Base-by-base conservation (phyloP, 1,284 basidiomycete genomes). In the Trametes versicolor region DNA sequence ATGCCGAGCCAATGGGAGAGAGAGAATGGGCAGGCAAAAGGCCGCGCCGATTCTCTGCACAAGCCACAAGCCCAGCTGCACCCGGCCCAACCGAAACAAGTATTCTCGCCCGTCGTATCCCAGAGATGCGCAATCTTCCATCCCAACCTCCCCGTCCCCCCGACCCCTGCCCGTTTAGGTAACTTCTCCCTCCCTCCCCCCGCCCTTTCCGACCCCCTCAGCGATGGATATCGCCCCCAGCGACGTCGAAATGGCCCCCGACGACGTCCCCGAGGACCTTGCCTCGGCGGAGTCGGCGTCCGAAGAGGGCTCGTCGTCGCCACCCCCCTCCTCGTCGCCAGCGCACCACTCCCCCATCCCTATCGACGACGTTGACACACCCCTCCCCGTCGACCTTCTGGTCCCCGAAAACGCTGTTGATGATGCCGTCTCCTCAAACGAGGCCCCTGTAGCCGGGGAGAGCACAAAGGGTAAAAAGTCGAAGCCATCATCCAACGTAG, bases 1-100 rank as follows among this genome's bases (percentile, higher is more conserved):
- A 74, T 37, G 75, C 75, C 76, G 76, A 64, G 52, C 76, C 75
- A 77, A 77, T 77, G 63, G 73, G 72, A 68, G 58, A 8, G 58
- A 56, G 23, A 23, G 64, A 45, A 68, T 47, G 57, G 54, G 53
- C 37, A 57, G 58, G 54, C 63, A 32, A 62, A 64, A 64, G 71
- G 68, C 71, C 72, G 72, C 69, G 73, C 70, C 67, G 71, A 71
- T 64, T 67, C 52, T 70, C 69, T 66, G 67, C 65, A 60, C 67
- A 65, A 67, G 70, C 64, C 69, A 71, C 69, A 65, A 65, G 69
- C 65, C 69, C 62, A 70, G 64, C 66, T 61, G 67, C 62, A 70
- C 69, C 69, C 67, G 70, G 65, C 63, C 56, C 57, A 62, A 60
- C 64, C 66, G 66, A 71, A 72, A 68, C 67, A 63, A 67, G 65